These are phyloP conservation scores for Gastrolobium bilobum DNA, from an alignment of 306 rosid genomes.

Conservation along the genomic window DNA sequence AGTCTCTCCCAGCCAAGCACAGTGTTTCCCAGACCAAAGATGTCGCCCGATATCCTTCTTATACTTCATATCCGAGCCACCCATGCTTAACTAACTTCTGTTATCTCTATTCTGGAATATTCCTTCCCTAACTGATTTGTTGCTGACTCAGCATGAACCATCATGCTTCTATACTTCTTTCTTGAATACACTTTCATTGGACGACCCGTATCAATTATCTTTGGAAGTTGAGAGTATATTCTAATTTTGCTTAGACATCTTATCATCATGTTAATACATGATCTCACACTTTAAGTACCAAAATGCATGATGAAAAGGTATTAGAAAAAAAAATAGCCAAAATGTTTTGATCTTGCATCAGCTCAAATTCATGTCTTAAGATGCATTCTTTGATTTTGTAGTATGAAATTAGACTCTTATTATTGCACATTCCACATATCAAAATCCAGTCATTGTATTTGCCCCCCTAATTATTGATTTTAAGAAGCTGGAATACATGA, in stretches of 20 bases:
- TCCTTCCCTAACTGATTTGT: too few relatives aligned
- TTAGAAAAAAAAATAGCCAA: not conserved
- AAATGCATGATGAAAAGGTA: slow-evolving; percentile 3
- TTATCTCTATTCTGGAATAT: too few relatives aligned
- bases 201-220: not conserved
- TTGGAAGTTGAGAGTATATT: slow-evolving; percentile 32
- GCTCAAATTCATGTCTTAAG: slow-evolving; percentile 16
- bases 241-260: slow-evolving; percentile 20
- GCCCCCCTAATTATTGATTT: not conserved
- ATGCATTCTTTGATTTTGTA: slow-evolving; percentile 20
- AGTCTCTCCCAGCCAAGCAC: too few relatives aligned
- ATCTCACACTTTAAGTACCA: slow-evolving; percentile 19
- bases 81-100: too few relatives aligned
- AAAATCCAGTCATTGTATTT: slow-evolving; percentile 15
- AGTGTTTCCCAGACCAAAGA: too few relatives aligned
- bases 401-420: slow-evolving; percentile 10
- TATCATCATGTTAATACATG: slow-evolving; percentile 11
- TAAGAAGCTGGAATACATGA: slow-evolving; percentile 3
- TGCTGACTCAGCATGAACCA: too few relatives aligned
- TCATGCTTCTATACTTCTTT: too few relatives aligned
- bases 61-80: too few relatives aligned
- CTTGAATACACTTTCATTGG: too few relatives aligned
- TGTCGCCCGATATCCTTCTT: too few relatives aligned
- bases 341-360: slow-evolving; percentile 9
- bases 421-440: slow-evolving; percentile 17